Base-by-base conservation (phyloP, 2,329 filamentous ascomycete species). In the Didymellaceae sp. region DNA sequence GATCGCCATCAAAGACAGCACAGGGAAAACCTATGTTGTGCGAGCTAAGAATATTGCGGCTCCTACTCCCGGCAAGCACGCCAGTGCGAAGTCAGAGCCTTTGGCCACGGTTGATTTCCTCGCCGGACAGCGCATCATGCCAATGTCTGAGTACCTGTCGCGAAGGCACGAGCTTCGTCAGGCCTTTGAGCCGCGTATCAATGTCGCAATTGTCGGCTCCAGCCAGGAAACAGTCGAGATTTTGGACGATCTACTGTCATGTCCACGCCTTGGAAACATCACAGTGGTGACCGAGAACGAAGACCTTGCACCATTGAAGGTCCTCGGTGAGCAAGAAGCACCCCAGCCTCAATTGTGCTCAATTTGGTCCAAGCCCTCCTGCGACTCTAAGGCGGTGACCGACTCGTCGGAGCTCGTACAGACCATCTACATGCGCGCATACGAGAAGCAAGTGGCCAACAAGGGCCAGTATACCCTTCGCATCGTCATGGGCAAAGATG, bases 401-500 rank as follows among this genome's bases (percentile, higher is more conserved):
- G 62, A 59, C 5, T 55, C 67, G 6, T 62, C 70, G 13, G 68
- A 69, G 42, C 55, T 70, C 21, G 50, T 73, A 7, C 66, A 70
- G 42, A 54, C 47, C n/a, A 67, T 73, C 37, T 73, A 73, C 48
- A 54, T 58, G 55, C 64, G 62, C 9, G 70, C 63, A 25, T 73
- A 73, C 35, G 70, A 73, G 52, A 73, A 72, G 51, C 62, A 69
- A 45, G 59, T 73, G 26, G 58, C 61, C 18, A 69, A 62, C 57
- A 70, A 68, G 46, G 64, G 70, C 45, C 48, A 68, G 22, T 67
- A 59, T 44, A 42, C 57, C 13, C 58, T 73, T 6, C 66, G 60
- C 11, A 52, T 71, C 35, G 57, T 70, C 16, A 44, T 66, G 4
- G 62, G 64, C 16, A 66, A 59, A 33, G 61, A 68, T 30, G 55